Evolutionary conservation across 2,329 filamentous ascomycete species (phyloP), one percentile per base, ranked within the genome.

Genomic region (Trichoderma lentiforme): DNA sequence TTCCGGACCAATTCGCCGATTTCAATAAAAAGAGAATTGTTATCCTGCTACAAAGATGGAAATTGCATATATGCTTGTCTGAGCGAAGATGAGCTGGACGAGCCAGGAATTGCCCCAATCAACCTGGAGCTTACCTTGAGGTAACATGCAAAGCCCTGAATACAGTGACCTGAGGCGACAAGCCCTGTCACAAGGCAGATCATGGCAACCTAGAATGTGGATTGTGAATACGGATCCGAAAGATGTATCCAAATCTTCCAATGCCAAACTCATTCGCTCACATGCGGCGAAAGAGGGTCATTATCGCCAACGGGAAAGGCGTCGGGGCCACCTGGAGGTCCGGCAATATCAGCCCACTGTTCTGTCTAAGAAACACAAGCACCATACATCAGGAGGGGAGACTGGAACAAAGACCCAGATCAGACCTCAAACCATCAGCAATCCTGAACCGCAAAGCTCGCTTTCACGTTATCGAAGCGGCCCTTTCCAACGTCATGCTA

Each of bases 51-150:
- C 39, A n/a, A n/a, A 43, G 2, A 43, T 43, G 15, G 39, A 43
- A 43, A 8, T 18, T 43, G 36, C 6, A 43, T 43, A 43, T 43
- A n/a, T 43, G 15, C 39, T 43, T 15, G 15, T 1, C n/a, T 4
- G 7, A 3, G 15, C 15, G 1, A 9, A n/a, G 39, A 43, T 4
- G 0, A 43, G 39, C 39, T 43, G 7, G 6, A 7, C 6, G 6
- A 3, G 0, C 39, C 39, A 4, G 1, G 7, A 4, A 15, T 43
- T 43, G 7, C 39, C 15, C 6, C 15, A n/a, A n/a, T n/a, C 39
- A 43, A n/a, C 15, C 15, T 9, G 8, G 15, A n/a, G 0, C 15
- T 9, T 43, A 2, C 7, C 18, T n/a, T 43, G 3, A 0, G 1
- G 18, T 1, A 39, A 43, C 15, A 43, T 43, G 39, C 39, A 43